Percentiles rank a stretch among this genome's conserved stretches.
These are phyloP conservation scores for Botryobasidium botryosum DNA, from an alignment of 768 basidiomycete species.

Conservation along the genomic window DNA sequence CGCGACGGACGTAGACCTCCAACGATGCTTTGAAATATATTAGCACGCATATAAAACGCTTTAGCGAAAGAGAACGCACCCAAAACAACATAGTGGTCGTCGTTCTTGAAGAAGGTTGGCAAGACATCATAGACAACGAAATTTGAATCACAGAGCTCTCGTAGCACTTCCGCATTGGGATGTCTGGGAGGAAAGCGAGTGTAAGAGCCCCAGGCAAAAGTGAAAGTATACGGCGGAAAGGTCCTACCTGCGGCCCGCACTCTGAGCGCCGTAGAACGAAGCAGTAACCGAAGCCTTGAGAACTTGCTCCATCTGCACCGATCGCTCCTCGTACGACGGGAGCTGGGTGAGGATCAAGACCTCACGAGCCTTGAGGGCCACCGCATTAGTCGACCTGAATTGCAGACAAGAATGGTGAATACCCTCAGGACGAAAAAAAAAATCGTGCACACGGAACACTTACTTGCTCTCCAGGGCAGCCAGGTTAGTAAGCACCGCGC, in stretches of 20 bases:
- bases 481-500: constrained; percentile 61
- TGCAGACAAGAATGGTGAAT: neutral
- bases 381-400: constrained; percentile 67
- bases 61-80: too few relatives aligned
- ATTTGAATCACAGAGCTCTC: constrained; percentile 87
- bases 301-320: constrained; percentile 85
- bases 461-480: constrained; percentile 81
- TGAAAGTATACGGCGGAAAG: neutral
- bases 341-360: constrained; percentile 91
- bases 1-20: constrained; percentile 90
- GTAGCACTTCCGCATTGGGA: constrained; percentile 72
- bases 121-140: constrained; percentile 97
- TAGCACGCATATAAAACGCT: neutral
- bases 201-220: constrained; percentile 12
- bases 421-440: constrained; percentile 9
- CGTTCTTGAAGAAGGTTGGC: constrained; percentile 83
- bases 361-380: constrained; percentile 90
- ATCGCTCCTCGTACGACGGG: constrained; percentile 92
- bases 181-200: constrained; percentile 27
- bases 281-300: constrained; percentile 76
- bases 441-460: constrained; percentile 17
- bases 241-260: constrained; percentile 37
- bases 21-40: constrained; percentile 47
- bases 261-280: constrained; percentile 79
- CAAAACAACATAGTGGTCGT: constrained; percentile 68